phyloP scores from a whole-genome alignment of 2,329 filamentous ascomycete genomes.

The Monilinia fructicola region DNA sequence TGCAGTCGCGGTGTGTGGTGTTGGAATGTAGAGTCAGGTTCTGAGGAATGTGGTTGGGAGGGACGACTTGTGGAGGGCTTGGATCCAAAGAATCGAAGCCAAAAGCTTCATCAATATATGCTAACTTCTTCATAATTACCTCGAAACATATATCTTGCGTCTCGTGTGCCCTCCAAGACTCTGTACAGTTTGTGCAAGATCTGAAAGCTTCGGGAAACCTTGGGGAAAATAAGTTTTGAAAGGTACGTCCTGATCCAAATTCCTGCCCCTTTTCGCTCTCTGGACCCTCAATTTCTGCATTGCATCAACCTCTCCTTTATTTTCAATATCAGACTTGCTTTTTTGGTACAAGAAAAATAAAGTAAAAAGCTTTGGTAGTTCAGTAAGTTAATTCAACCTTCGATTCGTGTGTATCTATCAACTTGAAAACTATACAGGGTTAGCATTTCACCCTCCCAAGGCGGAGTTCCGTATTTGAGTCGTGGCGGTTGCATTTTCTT shows the following conservation, averaged over 20 bases:
- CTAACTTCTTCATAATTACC: neutral
- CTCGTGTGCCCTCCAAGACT: neutral
- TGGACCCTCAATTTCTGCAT: neutral
- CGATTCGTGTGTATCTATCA: neutral
- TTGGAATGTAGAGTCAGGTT: neutral
- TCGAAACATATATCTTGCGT: neutral
- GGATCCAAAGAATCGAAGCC: too few species aligned
- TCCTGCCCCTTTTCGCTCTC: neutral
- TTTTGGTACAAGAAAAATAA: neutral
- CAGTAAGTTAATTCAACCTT: neutral
- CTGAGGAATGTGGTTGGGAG: neutral
- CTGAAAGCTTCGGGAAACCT: neutral
- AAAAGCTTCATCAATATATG: neutral
- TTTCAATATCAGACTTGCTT: neutral
- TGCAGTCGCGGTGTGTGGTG: neutral
- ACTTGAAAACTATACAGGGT: neutral
- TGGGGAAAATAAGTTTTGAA: neutral
- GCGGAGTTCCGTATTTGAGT: neutral
- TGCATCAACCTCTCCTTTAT: neutral
- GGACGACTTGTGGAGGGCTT: too few species aligned
- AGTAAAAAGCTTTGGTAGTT: neutral
- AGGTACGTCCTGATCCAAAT: neutral
- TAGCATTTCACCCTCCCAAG: neutral
- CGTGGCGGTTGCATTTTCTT: neutral
- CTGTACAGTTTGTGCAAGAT: neutral